Evolutionary conservation across 345 rosid species (phyloP), one percentile per base, ranked within the genome.

Genomic region (Garcia nutans): DNA sequence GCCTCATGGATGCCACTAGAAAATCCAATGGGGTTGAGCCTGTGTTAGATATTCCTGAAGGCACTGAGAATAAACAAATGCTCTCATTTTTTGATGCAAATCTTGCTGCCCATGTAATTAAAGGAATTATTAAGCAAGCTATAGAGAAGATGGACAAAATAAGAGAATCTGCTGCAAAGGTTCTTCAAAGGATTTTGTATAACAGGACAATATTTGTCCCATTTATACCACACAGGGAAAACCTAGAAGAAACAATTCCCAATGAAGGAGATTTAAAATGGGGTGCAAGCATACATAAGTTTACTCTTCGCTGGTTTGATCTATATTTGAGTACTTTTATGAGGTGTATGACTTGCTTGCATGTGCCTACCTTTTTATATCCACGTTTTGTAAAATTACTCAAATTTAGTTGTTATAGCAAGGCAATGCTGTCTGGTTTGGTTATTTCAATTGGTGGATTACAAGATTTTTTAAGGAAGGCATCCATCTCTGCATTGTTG

Each of bases 111-210:
- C 77, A 60, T 66, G 65, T 96, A 66, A 80, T 92, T 74, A 86
- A 90, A 58, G 90, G 89, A 55, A 87, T 93, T 59, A 68, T 84
- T 68, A 96, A 93, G 92, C 98, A 93, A 84, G 94, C 97, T 63
- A 90, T 91, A 24, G 99, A 93, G 86, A 96, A 96, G 80, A 87
- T 96, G 92, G 99, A 96, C 81, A 96, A 90, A 79, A 67, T 96
- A 72, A 87, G 99, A 88, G 99, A 96, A 87, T 86, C 84, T 44
- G 91, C 99, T 80, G 92, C 96, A 42, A 90, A 88, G 74, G 88
- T 78, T 82, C 92, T 96, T 31, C 94, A 82, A 66, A 89, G 91
- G 87, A 88, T 90, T 76, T 80, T 93, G 87, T 88, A 91, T 84
- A 81, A 87, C 70, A 41, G 84, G 68, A 78, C 80, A 68, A 77